A percentile compares a stretch with the other conserved stretches of the same genome.
Conservation (phyloP, 1,284 basidiomycete species). For the Psilocybe mexicana region DNA sequence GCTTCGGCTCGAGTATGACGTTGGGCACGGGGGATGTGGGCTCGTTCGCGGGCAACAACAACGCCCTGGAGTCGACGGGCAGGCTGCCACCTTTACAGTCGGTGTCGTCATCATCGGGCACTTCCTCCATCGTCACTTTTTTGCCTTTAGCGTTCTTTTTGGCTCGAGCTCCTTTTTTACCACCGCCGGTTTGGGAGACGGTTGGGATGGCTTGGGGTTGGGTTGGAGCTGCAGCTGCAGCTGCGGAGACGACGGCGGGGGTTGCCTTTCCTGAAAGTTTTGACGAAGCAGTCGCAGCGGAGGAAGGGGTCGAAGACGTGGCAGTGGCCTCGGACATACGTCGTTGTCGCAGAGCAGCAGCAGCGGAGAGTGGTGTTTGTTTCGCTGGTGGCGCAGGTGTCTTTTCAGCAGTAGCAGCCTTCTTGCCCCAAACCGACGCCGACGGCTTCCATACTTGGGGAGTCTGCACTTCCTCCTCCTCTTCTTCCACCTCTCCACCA, state of each 20-base stretch:
- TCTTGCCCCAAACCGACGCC: conserved; percentile 15
- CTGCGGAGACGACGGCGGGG: not conserved
- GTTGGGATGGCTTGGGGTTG: not conserved
- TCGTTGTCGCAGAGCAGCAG: conserved; percentile 21
- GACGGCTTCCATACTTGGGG: conserved; percentile 12
- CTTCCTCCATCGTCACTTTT: conserved; percentile 47
- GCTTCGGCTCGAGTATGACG: conserved; percentile 40
- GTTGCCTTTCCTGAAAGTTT: conserved; percentile 7
- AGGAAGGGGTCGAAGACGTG: conserved; percentile 21
- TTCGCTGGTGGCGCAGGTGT: conserved; percentile 18
- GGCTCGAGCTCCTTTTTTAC: conserved; percentile 24
- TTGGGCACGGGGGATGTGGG: conserved; percentile 31
- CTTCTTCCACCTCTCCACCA: conserved; percentile 4
- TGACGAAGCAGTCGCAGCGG: conserved; percentile 6
- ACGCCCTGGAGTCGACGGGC: conserved; percentile 35
- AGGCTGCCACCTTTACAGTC: conserved; percentile 32
- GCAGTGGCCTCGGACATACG: conserved; percentile 30
- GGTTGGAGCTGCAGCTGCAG: not conserved
- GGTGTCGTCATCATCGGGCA: conserved; percentile 48
- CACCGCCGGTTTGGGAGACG: not conserved
- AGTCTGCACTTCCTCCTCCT: not conserved
- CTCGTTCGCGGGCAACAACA: conserved; percentile 16
- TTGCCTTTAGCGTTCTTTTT: conserved; percentile 31
- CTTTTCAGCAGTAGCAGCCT: conserved; percentile 20
- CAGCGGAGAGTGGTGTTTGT: conserved; percentile 6